Conservation (phyloP, 257 asterid species). For the Nemophila menziesii region DNA sequence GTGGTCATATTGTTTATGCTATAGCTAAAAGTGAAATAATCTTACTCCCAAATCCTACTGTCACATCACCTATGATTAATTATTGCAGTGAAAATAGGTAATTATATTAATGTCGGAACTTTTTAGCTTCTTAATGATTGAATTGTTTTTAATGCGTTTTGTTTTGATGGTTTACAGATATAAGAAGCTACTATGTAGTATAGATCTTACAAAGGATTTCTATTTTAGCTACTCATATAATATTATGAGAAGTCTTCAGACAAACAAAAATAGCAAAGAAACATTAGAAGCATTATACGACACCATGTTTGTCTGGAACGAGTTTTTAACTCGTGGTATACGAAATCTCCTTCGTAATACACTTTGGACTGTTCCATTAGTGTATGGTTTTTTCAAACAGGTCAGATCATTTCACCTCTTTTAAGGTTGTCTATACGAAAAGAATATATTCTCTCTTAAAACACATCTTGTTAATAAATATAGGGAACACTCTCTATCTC, state of each 20-base stretch:
- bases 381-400: slow-evolving; percentile 92
- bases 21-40: slow-evolving; percentile 71
- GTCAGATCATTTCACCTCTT: slow-evolving; percentile 26
- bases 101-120: slow-evolving; percentile 2
- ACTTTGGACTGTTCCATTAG: slow-evolving; percentile 89
- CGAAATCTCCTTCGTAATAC: slow-evolving; percentile 74
- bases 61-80: slow-evolving; percentile 44
- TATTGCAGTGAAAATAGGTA: slow-evolving; percentile 77
- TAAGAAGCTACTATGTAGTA: slow-evolving; percentile 85
- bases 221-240: slow-evolving; percentile 94
- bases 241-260: slow-evolving; percentile 91
- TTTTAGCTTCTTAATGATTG: no score
- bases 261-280: slow-evolving; percentile 47
- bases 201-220: slow-evolving; percentile 97
- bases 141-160: background rate
- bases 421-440: no score
- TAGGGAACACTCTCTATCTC: slow-evolving; percentile 65
- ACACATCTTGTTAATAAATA: slow-evolving; percentile 25
- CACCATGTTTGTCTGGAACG: slow-evolving; percentile 98
- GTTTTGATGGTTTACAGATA: slow-evolving; percentile 30
- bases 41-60: slow-evolving; percentile 64
- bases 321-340: slow-evolving; percentile 83
- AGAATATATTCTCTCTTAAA: background rate
- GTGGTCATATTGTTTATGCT: slow-evolving; percentile 79
- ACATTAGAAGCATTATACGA: slow-evolving; percentile 60